Percentiles rank a stretch among this genome's conserved stretches.
These are phyloP conservation scores for Blumeriella jaapii DNA, from an alignment of 2,329 filamentous ascomycete genomes.

Conservation along the genomic window DNA sequence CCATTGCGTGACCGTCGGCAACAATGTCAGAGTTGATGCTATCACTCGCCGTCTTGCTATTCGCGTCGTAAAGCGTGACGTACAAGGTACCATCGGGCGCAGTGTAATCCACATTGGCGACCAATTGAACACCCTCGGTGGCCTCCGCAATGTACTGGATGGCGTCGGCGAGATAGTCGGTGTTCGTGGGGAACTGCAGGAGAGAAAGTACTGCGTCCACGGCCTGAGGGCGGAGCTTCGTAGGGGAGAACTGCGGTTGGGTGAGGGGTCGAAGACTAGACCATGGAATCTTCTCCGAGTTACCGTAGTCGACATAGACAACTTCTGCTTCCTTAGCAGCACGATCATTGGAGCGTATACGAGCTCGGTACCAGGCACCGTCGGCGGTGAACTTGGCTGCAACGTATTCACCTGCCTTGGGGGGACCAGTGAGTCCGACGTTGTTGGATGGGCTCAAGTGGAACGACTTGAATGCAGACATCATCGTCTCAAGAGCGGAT, in stretches of 20 bases:
- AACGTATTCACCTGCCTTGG: slow-evolving; percentile 85
- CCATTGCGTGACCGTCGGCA: slow-evolving; percentile 75
- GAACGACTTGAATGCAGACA: slow-evolving; percentile 85
- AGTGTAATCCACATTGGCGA: slow-evolving; percentile 82
- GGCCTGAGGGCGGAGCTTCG: slow-evolving; percentile 80
- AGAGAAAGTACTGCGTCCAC: slow-evolving; percentile 79
- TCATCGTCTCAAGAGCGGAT: slow-evolving; percentile 71
- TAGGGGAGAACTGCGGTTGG: slow-evolving; percentile 63
- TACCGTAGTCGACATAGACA: slow-evolving; percentile 92
- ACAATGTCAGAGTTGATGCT: slow-evolving; percentile 87
- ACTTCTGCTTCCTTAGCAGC: slow-evolving; percentile 81
- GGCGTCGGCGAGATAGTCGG: slow-evolving; percentile 76
- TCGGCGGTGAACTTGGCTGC: slow-evolving; percentile 85
- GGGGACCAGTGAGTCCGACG: slow-evolving; percentile 58
- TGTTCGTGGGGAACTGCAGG: slow-evolving; percentile 71
- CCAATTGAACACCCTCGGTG: slow-evolving; percentile 65
- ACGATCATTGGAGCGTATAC: slow-evolving; percentile 85
- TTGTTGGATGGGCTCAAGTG: slow-evolving; percentile 76
- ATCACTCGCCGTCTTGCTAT: slow-evolving; percentile 51
- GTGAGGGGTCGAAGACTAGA: slow-evolving; percentile 69
- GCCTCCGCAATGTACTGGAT: slow-evolving; percentile 63
- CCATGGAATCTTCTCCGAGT: slow-evolving; percentile 84
- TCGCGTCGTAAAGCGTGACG: slow-evolving; percentile 77
- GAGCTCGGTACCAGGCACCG: slow-evolving; percentile 87
- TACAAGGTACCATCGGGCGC: slow-evolving; percentile 74